Conservation (phyloP, 225 moss, liverwort and hornwort species). For the Pseudisothecium myosuroides region DNA sequence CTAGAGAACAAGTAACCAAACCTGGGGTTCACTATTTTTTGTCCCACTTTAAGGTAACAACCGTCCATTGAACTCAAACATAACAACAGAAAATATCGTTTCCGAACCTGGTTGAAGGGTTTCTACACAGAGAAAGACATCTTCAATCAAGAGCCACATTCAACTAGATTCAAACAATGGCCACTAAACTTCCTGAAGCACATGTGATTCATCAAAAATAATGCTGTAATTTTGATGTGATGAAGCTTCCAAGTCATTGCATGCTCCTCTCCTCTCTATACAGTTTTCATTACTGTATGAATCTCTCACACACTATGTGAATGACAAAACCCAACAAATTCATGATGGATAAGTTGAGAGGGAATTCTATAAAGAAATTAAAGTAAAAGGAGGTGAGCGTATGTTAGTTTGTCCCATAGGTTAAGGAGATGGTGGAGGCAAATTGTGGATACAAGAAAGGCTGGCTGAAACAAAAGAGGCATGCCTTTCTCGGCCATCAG, state of each 20-base stretch:
- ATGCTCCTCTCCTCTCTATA: neutral
- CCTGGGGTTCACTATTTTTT: neutral
- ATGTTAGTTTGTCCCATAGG: neutral
- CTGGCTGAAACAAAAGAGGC: accelerated
- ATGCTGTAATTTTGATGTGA: neutral
- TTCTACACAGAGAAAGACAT: neutral
- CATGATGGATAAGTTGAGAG: too few species aligned
- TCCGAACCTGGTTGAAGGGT: neutral
- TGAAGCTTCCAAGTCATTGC: neutral
- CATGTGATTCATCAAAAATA: neutral
- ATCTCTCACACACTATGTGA: neutral
- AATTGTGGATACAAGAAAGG: neutral
- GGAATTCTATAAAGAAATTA: neutral
- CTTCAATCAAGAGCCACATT: neutral
- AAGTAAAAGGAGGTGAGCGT: neutral
- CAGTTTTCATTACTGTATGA: neutral
- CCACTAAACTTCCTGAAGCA: neutral
- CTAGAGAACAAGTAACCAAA: neutral
- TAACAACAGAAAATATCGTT: neutral
- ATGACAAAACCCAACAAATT: too few species aligned
- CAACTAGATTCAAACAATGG: neutral
- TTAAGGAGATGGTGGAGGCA: neutral
- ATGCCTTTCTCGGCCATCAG: constrained; percentile 59
- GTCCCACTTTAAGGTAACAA: neutral
- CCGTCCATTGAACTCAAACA: neutral